Evolutionary conservation across 345 rosid genomes (phyloP), one percentile per base, ranked within the genome.

Genomic region (Hibiscus syriacus): DNA sequence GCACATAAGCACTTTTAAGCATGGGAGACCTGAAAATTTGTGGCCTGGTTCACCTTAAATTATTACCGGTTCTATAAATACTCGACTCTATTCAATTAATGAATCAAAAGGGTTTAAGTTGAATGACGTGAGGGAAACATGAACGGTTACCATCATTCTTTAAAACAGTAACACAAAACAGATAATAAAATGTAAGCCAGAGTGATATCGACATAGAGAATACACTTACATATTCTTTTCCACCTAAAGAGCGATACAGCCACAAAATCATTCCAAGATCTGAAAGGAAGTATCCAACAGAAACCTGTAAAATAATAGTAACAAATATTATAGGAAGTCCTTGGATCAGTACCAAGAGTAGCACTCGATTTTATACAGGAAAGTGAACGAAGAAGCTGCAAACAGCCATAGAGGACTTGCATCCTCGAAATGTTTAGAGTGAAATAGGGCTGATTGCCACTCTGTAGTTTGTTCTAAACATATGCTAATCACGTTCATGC

Each of bases 251-350:
- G 61, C 96, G 98, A 80, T 86, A 90, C 48, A 83, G 69, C 93
- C 97, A 90, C 70, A 80, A 65, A 61, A 90, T 92, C 92, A 90
- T 88, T 67, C 74, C 89, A 64, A 92, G 87, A 79, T 92, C 98
- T 11, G 82, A 73, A 59, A 88, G 64, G 80, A 92, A 92, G 82
- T 90, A 92, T 25, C 98, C 97, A 80, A 88, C 93, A 64, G 96
- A 90, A 66, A 85, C 81, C 98, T 92, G 87, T 73, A 73, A 73
- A 77, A 39, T 62, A 69, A 3, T 52, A 49, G 9, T 45, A 45
- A 54, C 29, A 56, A 55, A 53, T 16, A 65, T 16, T 34, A 54
- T 19, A 30, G n/a, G 20, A 36, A 30, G 20, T 10, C 25, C 66
- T 45, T 11, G 10, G 63, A 61, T 12, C 46, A 26, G 29, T 50